Evolutionary conservation across 2,329 filamentous ascomycete genomes (phyloP).

Genomic region (Exutisphaerella laricina): DNA sequence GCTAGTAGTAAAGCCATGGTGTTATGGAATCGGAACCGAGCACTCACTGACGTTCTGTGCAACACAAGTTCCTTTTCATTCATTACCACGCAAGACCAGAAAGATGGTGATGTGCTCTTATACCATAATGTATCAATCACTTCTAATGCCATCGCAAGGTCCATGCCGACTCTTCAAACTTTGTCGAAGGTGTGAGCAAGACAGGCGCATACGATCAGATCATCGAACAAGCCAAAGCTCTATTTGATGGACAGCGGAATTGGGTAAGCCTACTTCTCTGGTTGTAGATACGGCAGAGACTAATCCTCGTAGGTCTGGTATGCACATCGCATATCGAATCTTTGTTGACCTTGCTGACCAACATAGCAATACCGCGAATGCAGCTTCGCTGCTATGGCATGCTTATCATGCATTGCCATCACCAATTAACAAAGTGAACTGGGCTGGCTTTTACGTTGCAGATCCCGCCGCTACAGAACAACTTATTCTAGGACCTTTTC

Average conservation of each 20-base stretch:
- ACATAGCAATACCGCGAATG: conserved; percentile 67
- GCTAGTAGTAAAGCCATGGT: too few relatives aligned
- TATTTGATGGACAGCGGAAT: conserved; percentile 69
- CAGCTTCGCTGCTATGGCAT: conserved; percentile 72
- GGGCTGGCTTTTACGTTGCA: conserved; percentile 73
- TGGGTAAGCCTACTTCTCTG: conserved; percentile 55
- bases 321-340: not conserved
- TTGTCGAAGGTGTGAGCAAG: conserved; percentile 61
- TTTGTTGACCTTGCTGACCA: not conserved
- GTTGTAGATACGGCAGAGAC: not conserved
- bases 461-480: conserved; percentile 46
- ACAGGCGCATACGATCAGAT: conserved; percentile 69
- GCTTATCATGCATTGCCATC: conserved; percentile 65
- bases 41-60: not conserved
- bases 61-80: not conserved
- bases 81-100: not conserved
- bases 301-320: conserved; percentile 19
- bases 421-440: conserved; percentile 66
- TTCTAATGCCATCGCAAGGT: conserved; percentile 42
- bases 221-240: conserved; percentile 60
- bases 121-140: not conserved
- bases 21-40: too few relatives aligned
- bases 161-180: conserved; percentile 74
- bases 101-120: conserved; percentile 11
- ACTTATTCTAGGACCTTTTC: conserved; percentile 73